These are phyloP conservation scores for Byssochlamys sp. DNA, from an alignment of 2,329 filamentous ascomycete species.

Conservation along the genomic window DNA sequence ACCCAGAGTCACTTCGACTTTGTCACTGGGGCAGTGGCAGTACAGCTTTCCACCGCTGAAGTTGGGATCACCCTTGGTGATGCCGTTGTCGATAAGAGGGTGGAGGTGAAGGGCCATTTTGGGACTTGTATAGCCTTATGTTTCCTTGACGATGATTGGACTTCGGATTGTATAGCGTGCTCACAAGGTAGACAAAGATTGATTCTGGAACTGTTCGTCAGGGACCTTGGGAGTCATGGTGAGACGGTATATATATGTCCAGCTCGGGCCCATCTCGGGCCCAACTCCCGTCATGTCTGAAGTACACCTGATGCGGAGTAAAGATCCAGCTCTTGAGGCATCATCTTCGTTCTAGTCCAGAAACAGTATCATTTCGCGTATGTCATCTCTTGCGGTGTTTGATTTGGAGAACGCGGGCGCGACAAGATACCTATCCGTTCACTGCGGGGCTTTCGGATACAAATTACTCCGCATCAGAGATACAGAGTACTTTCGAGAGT, in stretches of 20 bases:
- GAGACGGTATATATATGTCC: neutral
- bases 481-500: neutral
- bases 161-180: neutral
- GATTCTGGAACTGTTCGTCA: neutral
- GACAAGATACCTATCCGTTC: neutral
- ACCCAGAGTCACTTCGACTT: slow-evolving; percentile 49
- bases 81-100: slow-evolving; percentile 53
- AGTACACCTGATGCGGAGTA: neutral
- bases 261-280: neutral
- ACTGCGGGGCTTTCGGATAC: neutral
- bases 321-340: neutral
- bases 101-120: slow-evolving; percentile 41
- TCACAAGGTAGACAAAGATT: neutral
- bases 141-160: neutral
- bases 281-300: neutral
- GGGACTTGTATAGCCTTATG: neutral
- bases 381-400: neutral
- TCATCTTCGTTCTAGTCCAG: neutral
- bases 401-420: neutral
- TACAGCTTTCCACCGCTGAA: slow-evolving; percentile 53
- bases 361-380: neutral
- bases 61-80: slow-evolving; percentile 46
- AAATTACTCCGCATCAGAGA: neutral
- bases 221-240: neutral
- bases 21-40: slow-evolving; percentile 50